These are phyloP conservation scores for Barbarea vulgaris DNA, from an alignment of 345 rosid genomes.

Conservation along the genomic window DNA sequence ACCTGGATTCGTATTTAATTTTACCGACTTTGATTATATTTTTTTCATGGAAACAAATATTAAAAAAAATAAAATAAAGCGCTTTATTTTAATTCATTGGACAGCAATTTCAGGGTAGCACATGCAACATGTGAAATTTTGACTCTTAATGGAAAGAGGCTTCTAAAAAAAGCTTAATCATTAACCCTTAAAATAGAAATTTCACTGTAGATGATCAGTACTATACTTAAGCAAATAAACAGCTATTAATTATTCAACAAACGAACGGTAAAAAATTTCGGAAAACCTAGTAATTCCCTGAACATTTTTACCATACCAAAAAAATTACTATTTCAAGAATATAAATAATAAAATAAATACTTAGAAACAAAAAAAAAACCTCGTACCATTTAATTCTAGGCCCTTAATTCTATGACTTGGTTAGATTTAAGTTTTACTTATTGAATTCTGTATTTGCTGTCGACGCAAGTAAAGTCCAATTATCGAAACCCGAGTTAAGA, in stretches of 20 bases:
- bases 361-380: constrained; percentile 35
- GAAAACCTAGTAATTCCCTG: not conserved
- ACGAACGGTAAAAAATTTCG: not conserved
- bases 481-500: not conserved
- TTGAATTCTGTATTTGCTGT: constrained; percentile 13
- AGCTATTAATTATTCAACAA: constrained; percentile 1
- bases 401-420: constrained; percentile 33
- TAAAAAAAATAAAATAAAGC: not conserved
- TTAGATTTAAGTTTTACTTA: constrained; percentile 30
- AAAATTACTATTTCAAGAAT: not conserved
- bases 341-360: not conserved
- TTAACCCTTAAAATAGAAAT: constrained; percentile 28
- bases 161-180: constrained; percentile 19
- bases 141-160: constrained; percentile 39
- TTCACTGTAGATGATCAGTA: constrained; percentile 13
- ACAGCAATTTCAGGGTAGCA: constrained; percentile 44
- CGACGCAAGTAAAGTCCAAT: constrained; percentile 12
- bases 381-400: constrained; percentile 45
- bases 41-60: constrained; percentile 1
- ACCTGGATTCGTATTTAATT: constrained; percentile 37
- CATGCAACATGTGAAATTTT: constrained; percentile 43
- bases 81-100: constrained; percentile 21
- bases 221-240: not conserved
- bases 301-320: not conserved
- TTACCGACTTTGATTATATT: constrained; percentile 4